A percentile compares a stretch with the other conserved stretches of the same genome.
These are phyloP conservation scores for Skeletonema tropicum DNA, from an alignment of 108 stramenopile species.

Conservation along the genomic window DNA sequence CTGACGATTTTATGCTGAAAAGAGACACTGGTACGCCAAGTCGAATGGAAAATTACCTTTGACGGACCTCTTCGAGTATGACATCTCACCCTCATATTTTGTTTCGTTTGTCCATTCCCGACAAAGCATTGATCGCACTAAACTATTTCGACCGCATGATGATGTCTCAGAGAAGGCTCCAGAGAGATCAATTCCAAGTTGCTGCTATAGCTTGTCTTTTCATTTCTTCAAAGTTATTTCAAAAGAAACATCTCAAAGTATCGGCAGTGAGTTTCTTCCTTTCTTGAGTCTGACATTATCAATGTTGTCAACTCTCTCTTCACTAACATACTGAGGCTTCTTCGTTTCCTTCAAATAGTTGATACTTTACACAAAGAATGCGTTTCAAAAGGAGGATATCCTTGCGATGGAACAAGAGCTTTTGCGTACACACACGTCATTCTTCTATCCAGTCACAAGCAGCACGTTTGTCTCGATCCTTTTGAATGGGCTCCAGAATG, in stretches of 20 bases:
- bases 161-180: neutral
- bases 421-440: constrained; percentile 7
- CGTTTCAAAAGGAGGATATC: constrained; percentile 17
- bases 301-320: neutral
- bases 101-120: no score
- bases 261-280: constrained; percentile 3
- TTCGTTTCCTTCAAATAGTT: constrained; percentile 5
- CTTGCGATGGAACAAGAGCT: constrained; percentile 19
- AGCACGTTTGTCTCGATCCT: constrained; percentile 25
- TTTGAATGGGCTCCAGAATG: constrained; percentile 15
- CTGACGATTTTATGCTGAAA: constrained; percentile 29
- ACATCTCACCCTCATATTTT: no score
- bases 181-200: constrained; percentile 18
- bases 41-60: no score
- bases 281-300: neutral
- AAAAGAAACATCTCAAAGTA: constrained; percentile 31
- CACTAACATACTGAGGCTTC: neutral
- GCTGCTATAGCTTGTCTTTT: constrained; percentile 30
- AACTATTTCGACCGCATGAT: constrained; percentile 22
- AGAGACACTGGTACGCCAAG: constrained; percentile 21
- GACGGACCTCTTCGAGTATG: no score
- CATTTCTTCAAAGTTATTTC: constrained; percentile 32
- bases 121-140: constrained; percentile 32
- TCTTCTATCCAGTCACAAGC: constrained; percentile 29
- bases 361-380: constrained; percentile 17